phyloP scores from a whole-genome alignment of 1,284 basidiomycete species.

The Ceratorhiza oryzae-sativae region DNA sequence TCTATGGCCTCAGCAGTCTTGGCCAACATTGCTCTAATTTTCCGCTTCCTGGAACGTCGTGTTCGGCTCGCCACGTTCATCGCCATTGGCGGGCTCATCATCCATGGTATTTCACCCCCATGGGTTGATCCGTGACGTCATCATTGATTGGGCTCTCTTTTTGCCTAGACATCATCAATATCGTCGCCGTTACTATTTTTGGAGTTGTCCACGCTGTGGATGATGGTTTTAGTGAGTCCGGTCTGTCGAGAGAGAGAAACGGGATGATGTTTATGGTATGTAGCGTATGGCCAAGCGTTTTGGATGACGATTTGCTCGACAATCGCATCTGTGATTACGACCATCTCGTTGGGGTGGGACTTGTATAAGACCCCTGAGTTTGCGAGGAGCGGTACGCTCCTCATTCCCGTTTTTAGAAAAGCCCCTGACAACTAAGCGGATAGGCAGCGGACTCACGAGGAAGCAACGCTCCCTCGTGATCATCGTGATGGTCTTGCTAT shows the following conservation, averaged over 20 bases:
- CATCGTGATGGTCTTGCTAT: constrained; percentile 74
- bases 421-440: background rate
- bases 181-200: constrained; percentile 67
- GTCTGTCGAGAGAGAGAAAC: constrained; percentile 41
- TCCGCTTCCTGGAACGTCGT: constrained; percentile 73
- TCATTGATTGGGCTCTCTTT: constrained; percentile 20
- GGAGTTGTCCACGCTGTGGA: constrained; percentile 69
- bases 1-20: constrained; percentile 73
- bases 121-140: background rate
- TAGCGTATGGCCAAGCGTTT: constrained; percentile 63
- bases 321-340: constrained; percentile 69
- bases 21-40: constrained; percentile 73
- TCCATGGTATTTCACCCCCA: constrained; percentile 63
- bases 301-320: constrained; percentile 86
- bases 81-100: constrained; percentile 66
- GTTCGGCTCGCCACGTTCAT: constrained; percentile 69
- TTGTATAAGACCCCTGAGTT: constrained; percentile 69
- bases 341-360: constrained; percentile 73
- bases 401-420: background rate
- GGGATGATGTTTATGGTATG: background rate
- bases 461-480: constrained; percentile 81
- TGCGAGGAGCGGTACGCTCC: constrained; percentile 63
- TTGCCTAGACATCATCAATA: constrained; percentile 70
- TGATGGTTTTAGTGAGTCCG: constrained; percentile 64
- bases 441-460: constrained; percentile 78